Percentiles rank a stretch among this genome's conserved stretches.
Evolutionary conservation across 805 yeast species (phyloP).

Genomic region (Metschnikowia dekortorum): DNA sequence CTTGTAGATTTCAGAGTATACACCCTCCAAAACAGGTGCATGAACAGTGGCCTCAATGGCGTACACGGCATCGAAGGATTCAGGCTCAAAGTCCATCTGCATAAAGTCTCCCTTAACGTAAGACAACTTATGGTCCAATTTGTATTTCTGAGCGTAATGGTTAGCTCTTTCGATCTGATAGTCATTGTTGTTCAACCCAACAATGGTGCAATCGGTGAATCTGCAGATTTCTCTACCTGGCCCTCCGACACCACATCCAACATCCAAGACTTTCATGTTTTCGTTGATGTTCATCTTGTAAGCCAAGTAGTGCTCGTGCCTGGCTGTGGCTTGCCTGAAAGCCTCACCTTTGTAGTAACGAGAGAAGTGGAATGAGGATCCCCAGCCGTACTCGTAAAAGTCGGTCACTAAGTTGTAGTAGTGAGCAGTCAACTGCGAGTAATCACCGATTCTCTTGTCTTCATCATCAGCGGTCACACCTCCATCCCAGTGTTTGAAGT

Average conservation of each 20-base stretch:
- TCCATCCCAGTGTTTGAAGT: constrained; percentile 97
- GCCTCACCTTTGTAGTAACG: constrained; percentile 92
- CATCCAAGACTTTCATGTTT: constrained; percentile 87
- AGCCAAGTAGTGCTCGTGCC: constrained; percentile 96
- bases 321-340: constrained; percentile 89
- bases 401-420: constrained; percentile 97
- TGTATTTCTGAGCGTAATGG: constrained; percentile 63
- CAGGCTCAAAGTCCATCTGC: constrained; percentile 95
- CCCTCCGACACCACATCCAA: constrained; percentile 99
- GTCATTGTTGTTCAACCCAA: constrained; percentile 94
- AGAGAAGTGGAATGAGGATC: constrained; percentile 95
- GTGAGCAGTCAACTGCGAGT: constrained; percentile 87
- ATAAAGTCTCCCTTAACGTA: constrained; percentile 97
- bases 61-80: constrained; percentile 91
- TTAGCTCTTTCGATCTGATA: constrained; percentile 92
- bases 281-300: constrained; percentile 74
- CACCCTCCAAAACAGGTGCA: constrained; percentile 95
- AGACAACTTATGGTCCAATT: constrained; percentile 67
- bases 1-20: constrained; percentile 88
- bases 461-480: constrained; percentile 72
- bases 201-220: constrained; percentile 81
- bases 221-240: constrained; percentile 96
- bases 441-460: constrained; percentile 71
- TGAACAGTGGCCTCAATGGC: constrained; percentile 99
- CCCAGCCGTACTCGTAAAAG: constrained; percentile 99